Conservation (phyloP, 2,329 filamentous ascomycete species). For the Tothia fuscella region DNA sequence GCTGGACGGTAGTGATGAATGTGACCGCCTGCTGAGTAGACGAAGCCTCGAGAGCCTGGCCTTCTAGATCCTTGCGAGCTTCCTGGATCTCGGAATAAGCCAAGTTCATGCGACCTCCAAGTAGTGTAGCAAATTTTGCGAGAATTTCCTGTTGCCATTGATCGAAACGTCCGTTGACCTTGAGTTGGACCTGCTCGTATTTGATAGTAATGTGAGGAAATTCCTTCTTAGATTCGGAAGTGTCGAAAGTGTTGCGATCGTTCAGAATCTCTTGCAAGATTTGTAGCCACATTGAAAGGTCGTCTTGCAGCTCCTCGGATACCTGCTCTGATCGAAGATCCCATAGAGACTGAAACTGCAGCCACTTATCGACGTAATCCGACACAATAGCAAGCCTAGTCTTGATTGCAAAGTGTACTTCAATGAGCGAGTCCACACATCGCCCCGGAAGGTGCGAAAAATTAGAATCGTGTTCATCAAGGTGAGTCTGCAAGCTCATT, state of each 20-base stretch:
- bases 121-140: conserved; percentile 78
- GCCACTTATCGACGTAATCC: conserved; percentile 89
- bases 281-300: conserved; percentile 86
- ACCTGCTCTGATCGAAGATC: conserved; percentile 94
- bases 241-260: conserved; percentile 92
- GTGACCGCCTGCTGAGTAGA: conserved; percentile 95
- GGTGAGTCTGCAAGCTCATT: conserved; percentile 57
- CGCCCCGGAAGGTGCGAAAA: conserved; percentile 78
- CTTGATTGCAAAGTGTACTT: conserved; percentile 75
- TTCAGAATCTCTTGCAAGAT: conserved; percentile 95
- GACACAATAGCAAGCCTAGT: conserved; percentile 69
- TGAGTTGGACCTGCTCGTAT: conserved; percentile 96
- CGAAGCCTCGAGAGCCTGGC: conserved; percentile 81
- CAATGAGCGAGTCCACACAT: conserved; percentile 66
- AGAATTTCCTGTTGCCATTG: conserved; percentile 99
- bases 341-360: conserved; percentile 97
- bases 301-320: conserved; percentile 81
- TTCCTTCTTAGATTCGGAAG: conserved; percentile 79
- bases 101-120: conserved; percentile 83
- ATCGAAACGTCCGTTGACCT: conserved; percentile 98
- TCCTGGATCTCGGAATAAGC: conserved; percentile 86
- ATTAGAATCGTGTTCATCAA: conserved; percentile 49
- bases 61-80: conserved; percentile 79
- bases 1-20: conserved; percentile 96
- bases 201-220: conserved; percentile 95